Evolutionary conservation across 495 filamentous ascomycete species (phyloP).

Genomic region (Schizothecium vesticola): DNA sequence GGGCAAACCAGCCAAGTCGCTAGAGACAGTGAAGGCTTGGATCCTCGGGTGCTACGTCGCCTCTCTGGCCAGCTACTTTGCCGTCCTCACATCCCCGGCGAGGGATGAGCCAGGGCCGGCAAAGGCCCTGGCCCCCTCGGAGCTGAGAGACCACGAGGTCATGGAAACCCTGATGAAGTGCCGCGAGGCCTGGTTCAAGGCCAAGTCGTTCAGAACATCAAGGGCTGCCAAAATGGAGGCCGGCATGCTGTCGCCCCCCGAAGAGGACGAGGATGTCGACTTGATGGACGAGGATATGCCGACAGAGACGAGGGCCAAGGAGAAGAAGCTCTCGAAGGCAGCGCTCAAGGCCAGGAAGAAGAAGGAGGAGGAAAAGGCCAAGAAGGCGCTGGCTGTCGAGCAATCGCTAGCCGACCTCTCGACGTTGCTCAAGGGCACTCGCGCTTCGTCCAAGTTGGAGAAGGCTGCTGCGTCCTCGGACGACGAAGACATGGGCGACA

Average conservation of each 20-base stretch:
- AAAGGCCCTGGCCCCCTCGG: slow-evolving; percentile 54
- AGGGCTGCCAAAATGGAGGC: slow-evolving; percentile 12
- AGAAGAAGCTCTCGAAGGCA: slow-evolving; percentile 28
- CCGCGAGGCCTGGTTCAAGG: slow-evolving; percentile 71
- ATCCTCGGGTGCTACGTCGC: slow-evolving; percentile 80
- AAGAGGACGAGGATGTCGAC: slow-evolving; percentile 28
- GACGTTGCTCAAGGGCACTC: slow-evolving; percentile 38
- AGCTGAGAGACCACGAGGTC: slow-evolving; percentile 79
- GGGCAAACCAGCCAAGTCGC: slow-evolving; percentile 49
- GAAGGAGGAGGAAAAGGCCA: slow-evolving; percentile 31
- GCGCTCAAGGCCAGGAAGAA: slow-evolving; percentile 27
- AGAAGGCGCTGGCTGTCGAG: slow-evolving; percentile 41
- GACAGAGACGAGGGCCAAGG: slow-evolving; percentile 24
- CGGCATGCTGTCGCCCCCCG: slow-evolving; percentile 33
- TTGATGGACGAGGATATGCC: slow-evolving; percentile 20
- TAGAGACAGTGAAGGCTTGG: slow-evolving; percentile 64
- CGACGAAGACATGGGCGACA: slow-evolving; percentile 33
- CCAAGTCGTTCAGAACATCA: slow-evolving; percentile 52
- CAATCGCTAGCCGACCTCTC: slow-evolving; percentile 45
- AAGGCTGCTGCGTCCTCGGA: slow-evolving; percentile 25
- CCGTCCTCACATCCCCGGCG: slow-evolving; percentile 71
- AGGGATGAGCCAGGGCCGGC: slow-evolving; percentile 47
- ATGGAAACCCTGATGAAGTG: slow-evolving; percentile 81
- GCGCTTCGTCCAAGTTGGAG: slow-evolving; percentile 32
- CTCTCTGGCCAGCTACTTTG: slow-evolving; percentile 87